phyloP scores from a whole-genome alignment of 202 grass and related monocot species.

The Schoenoplectus tabernaemontani region DNA sequence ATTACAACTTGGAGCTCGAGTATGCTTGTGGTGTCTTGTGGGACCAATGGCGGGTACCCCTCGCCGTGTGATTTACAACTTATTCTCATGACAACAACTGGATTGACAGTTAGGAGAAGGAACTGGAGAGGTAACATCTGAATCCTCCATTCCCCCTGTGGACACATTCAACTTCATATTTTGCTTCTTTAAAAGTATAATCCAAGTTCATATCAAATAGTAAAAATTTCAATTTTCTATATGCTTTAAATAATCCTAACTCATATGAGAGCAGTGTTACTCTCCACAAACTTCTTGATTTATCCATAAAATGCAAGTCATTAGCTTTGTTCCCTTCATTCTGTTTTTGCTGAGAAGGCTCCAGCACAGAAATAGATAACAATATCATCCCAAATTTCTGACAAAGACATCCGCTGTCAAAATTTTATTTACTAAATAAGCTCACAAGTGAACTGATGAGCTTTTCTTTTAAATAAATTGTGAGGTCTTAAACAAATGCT shows the following conservation, averaged over 20 bases:
- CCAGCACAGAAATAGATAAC: not conserved
- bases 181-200: not conserved
- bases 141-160: constrained; percentile 60
- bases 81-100: constrained; percentile 55
- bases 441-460: not conserved
- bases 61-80: constrained; percentile 1
- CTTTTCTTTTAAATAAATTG: not conserved
- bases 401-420: not conserved
- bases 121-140: constrained; percentile 76
- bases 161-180: not conserved
- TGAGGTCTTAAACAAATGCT: no score
- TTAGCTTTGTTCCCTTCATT: not conserved
- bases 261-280: not conserved
- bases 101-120: constrained; percentile 61
- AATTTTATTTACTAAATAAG: not conserved
- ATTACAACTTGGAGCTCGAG: constrained; percentile 24
- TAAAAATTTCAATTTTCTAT: not conserved
- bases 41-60: constrained; percentile 1
- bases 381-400: not conserved
- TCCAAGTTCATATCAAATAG: not conserved
- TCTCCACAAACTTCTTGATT: not conserved
- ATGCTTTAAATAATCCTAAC: not conserved
- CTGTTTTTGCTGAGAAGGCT: not conserved
- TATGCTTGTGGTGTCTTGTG: constrained; percentile 3
- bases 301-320: not conserved